Evolutionary conservation across 768 basidiomycete species (phyloP), one percentile per base, ranked within the genome.

Genomic region (Termitomyces sp.): DNA sequence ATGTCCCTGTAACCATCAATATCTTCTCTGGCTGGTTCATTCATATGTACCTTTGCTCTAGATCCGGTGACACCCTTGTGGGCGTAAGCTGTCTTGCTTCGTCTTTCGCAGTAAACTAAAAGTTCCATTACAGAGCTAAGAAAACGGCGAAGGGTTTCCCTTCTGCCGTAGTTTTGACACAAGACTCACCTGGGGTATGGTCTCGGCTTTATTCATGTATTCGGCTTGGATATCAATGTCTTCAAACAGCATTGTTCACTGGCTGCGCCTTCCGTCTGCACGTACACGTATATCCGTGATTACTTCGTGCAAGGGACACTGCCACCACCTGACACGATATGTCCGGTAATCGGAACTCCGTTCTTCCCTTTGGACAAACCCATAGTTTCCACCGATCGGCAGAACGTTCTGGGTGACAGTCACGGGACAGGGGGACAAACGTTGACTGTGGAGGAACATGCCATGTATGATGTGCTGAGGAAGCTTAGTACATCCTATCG

Each of bases 281-380:
- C 67, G 1, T 56, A 60, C 36, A 53, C 59, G 36, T 58, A 72
- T 57, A 64, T 81, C 31, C 68, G 71, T 10, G 64, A 66, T 1
- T 80, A 80, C 61, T 77, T 81, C 53, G 52, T 65, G 2, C 55
- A 72, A 9, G 79, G 80, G 3, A 71, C 66, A 1, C 63, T 80
- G 2, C 80, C 80, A 2, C 55, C 62, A 12, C 65, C 67, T 8
- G 76, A 69, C 6, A 78, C 76, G 4, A 63, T 78, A 6, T 81
- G 80, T 56, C 55, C 72, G 2, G 65, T 73, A 4, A 60, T 71
- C 20, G 59, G 57, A 18, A 50, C 64, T 4, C 67, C 69, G 5
- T 75, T 74, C 59, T 61, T 66, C 2, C 27, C 44, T 16, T 27
- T 22, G 36, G 39, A 13, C n/a, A 18, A 16, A 4, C 22, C 46